Conservation (phyloP, 2,329 filamentous ascomycete species). For the Pseudopithomyces maydicus region DNA sequence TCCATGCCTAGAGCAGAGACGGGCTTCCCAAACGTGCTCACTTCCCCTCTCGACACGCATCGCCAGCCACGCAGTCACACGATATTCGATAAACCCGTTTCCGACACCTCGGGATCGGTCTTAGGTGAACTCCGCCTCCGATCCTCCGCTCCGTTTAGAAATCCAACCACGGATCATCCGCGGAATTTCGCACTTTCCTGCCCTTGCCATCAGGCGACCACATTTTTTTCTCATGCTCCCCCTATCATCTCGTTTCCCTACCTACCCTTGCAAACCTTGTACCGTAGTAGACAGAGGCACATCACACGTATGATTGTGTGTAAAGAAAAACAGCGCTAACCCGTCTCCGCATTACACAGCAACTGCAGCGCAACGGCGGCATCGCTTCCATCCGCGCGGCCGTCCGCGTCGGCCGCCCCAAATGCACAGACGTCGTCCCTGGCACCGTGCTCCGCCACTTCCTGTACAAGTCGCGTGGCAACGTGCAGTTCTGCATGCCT, state of each 20-base stretch:
- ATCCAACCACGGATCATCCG: neutral
- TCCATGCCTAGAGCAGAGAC: neutral
- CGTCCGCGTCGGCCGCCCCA: constrained; percentile 71
- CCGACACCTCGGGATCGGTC: neutral
- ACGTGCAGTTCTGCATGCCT: constrained; percentile 96
- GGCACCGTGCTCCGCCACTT: constrained; percentile 87
- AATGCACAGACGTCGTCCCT: constrained; percentile 75
- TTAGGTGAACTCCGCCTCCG: neutral
- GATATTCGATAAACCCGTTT: neutral
- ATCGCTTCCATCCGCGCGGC: constrained; percentile 76
- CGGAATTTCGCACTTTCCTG: neutral
- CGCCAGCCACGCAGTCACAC: neutral
- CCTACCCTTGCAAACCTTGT: neutral
- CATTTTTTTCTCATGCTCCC: neutral
- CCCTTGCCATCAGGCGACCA: neutral
- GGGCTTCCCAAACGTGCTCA: neutral
- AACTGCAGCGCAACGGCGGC: constrained; percentile 76
- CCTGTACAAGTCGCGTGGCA: constrained; percentile 89
- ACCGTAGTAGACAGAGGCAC: too few species aligned
- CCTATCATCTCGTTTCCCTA: neutral
- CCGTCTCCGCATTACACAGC: constrained; percentile 45
- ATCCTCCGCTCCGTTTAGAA: neutral
- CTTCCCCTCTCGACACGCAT: neutral
- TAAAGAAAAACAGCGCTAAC: too few species aligned
- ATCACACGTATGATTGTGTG: too few species aligned